Percentiles rank a stretch among this genome's conserved stretches.
phyloP scores from a whole-genome alignment of 345 rosid species.

The Carallia pectinifolia region DNA sequence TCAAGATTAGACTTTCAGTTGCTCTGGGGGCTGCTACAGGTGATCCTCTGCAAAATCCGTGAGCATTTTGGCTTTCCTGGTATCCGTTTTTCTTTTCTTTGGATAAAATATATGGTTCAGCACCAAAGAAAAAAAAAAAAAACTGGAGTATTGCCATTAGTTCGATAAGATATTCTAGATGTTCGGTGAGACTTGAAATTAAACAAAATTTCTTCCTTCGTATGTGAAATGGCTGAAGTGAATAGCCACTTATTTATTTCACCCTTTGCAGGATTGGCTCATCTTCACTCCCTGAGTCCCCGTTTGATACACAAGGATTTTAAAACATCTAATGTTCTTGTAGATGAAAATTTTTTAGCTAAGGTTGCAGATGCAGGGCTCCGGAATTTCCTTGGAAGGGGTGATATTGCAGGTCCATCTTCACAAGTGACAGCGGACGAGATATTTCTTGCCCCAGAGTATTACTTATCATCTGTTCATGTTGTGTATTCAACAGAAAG shows the following conservation, averaged over 20 bases:
- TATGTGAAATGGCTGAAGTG: slow-evolving; percentile 18
- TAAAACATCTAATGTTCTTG: slow-evolving; percentile 91
- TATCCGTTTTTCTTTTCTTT: slow-evolving; percentile 50
- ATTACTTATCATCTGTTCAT: slow-evolving; percentile 17
- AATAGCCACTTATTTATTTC: slow-evolving; percentile 21
- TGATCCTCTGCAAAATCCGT: slow-evolving; percentile 79
- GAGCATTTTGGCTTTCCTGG: slow-evolving; percentile 81
- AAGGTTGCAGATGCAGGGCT: slow-evolving; percentile 97
- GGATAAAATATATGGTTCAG: slow-evolving; percentile 18
- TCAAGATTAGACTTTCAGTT: slow-evolving; percentile 83
- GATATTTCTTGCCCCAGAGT: slow-evolving; percentile 90
- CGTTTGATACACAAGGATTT: slow-evolving; percentile 82
- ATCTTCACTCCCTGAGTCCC: slow-evolving; percentile 83
- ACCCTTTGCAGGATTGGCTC: slow-evolving; percentile 68
- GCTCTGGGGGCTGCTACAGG: slow-evolving; percentile 98
- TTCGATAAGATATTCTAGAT: slow-evolving; percentile 23
- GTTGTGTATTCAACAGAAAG: background rate
- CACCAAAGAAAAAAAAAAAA: background rate
- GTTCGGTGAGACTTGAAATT: slow-evolving; percentile 16
- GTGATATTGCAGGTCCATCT: slow-evolving; percentile 71
- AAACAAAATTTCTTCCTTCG: slow-evolving; percentile 1
- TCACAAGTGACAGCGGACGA: slow-evolving; percentile 68
- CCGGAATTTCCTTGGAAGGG: slow-evolving; percentile 70
- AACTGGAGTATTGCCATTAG: slow-evolving; percentile 8
- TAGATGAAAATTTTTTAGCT: slow-evolving; percentile 79